phyloP scores from a whole-genome alignment of 257 asterid species.

The Solanum appendiculatum region DNA sequence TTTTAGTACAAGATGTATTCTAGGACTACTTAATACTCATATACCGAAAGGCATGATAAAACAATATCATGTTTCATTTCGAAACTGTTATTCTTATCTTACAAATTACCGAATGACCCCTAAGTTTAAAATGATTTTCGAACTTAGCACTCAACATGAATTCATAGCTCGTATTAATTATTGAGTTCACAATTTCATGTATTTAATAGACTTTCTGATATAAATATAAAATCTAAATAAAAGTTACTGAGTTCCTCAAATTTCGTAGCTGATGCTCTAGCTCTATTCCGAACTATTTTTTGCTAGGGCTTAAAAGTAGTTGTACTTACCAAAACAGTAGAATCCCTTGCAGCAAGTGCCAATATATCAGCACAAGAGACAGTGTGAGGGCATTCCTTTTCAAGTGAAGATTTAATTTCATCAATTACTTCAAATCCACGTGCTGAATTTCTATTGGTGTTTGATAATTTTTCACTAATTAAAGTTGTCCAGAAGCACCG shows the following conservation, averaged over 20 bases:
- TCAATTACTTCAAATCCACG: conserved; percentile 44
- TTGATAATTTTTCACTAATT: conserved; percentile 33
- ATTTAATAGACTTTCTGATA: not conserved
- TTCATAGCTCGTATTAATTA: not conserved
- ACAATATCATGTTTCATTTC: too few species aligned
- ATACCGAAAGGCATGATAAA: too few species aligned
- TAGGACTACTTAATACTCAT: too few species aligned
- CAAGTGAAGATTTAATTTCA: conserved; percentile 25
- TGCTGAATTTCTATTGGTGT: conserved; percentile 31
- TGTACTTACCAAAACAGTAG: not conserved
- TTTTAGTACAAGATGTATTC: too few species aligned
- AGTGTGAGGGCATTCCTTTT: conserved; percentile 33
- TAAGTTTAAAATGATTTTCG: not conserved
- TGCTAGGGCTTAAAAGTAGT: not conserved
- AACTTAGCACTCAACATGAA: not conserved
- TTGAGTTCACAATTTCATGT: not conserved
- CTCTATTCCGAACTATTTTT: too few species aligned
- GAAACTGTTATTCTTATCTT: too few species aligned
- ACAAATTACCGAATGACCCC: not conserved
- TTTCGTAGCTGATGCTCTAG: not conserved
- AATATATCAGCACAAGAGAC: conserved; percentile 44
- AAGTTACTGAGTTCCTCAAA: not conserved
- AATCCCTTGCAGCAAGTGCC: conserved; percentile 41
- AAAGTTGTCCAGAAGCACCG: conserved; percentile 31
- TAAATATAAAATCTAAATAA: not conserved